A percentile compares a stretch with the other conserved stretches of the same genome.
These are phyloP conservation scores for Platismatia glauca DNA, from an alignment of 495 filamentous ascomycete genomes.

Conservation along the genomic window DNA sequence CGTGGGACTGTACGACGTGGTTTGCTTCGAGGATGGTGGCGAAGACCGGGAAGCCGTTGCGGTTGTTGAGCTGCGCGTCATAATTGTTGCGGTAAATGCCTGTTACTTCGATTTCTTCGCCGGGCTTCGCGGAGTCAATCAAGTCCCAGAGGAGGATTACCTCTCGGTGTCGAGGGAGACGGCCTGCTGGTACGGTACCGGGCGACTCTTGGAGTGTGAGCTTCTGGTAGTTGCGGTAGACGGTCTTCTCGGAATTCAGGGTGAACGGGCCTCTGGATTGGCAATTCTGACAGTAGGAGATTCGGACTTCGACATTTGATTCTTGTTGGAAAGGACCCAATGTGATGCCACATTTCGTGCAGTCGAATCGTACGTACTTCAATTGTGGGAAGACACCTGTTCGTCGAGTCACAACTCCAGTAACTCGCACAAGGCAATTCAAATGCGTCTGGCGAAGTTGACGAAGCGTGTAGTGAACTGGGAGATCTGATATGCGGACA, in stretches of 20 bases:
- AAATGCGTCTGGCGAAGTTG: constrained; percentile 94
- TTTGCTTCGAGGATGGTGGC: constrained; percentile 97
- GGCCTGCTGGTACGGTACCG: constrained; percentile 91
- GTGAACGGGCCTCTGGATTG: constrained; percentile 94
- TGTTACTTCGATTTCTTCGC: constrained; percentile 95
- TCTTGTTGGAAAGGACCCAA: constrained; percentile 97
- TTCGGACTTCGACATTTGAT: constrained; percentile 88
- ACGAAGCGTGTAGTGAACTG: constrained; percentile 91
- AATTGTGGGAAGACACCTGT: constrained; percentile 98
- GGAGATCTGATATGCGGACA: constrained; percentile 90
- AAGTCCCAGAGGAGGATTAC: constrained; percentile 95
- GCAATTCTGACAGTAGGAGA: constrained; percentile 95
- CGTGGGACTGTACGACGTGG: constrained; percentile 92
- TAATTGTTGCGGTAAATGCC: constrained; percentile 99
- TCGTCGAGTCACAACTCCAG: constrained; percentile 89
- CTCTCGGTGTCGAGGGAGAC: constrained; percentile 89
- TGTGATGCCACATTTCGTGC: constrained; percentile 82
- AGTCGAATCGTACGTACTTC: constrained; percentile 97
- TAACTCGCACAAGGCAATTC: constrained; percentile 91
- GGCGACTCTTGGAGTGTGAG: constrained; percentile 96
- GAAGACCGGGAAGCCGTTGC: constrained; percentile 98
- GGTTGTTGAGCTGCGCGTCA: constrained; percentile 94
- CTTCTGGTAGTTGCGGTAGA: constrained; percentile 99
- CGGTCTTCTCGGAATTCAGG: constrained; percentile 92
- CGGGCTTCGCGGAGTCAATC: constrained; percentile 93